Conservation (phyloP, 139 green algal species). For the Closterium sp. region DNA sequence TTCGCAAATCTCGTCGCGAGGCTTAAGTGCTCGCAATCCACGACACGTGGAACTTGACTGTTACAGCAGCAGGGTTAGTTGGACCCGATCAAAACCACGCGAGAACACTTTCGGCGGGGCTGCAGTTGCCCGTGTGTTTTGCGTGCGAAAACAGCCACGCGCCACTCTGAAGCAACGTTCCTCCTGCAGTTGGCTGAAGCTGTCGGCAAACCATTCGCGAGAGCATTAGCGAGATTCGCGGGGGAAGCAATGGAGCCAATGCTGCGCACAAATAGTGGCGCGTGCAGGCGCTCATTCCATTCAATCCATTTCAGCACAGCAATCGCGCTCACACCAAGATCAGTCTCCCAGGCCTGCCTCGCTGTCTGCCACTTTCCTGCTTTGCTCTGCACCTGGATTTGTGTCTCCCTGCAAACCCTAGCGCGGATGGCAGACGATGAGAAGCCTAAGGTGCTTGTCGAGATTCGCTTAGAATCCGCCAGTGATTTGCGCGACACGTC, state of each 20-base stretch:
- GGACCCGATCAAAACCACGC: no score
- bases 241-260: background rate
- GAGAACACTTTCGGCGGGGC: background rate
- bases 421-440: background rate
- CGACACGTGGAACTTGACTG: no score
- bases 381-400: background rate
- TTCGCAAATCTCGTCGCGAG: no score
- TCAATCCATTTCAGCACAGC: no score
- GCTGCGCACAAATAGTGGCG: background rate
- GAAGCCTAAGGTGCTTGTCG: background rate
- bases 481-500: background rate
- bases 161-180: background rate
- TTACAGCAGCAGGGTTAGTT: no score
- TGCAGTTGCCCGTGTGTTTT: no score
- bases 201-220: no score
- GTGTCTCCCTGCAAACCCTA: background rate
- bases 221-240: background rate
- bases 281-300: no score
- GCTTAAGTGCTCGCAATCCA: no score
- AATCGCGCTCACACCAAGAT: no score
- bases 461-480: background rate
- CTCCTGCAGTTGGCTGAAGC: background rate
- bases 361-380: background rate
- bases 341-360: no score
- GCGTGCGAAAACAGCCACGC: background rate